Evolutionary conservation across 2,329 filamentous ascomycete genomes (phyloP), one percentile per base, ranked within the genome.

Genomic region (Aaosphaeria pasadenensis): DNA sequence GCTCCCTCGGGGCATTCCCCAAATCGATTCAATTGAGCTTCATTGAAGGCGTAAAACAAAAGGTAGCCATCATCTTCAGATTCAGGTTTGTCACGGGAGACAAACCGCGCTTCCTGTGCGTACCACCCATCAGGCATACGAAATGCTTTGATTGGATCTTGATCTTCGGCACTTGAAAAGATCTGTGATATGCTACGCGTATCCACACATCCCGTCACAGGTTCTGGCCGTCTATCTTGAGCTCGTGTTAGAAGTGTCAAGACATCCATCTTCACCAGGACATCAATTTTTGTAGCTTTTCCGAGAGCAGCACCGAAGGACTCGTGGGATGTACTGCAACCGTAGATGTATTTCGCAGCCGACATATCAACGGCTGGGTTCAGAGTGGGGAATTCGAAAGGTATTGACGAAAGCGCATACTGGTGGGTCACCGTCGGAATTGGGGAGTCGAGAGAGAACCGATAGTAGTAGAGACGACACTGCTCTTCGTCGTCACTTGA

Each of bases 21-120:
- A 0, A 67, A 47, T 1, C 67, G 60, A n/a, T 83, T 74, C 0
- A 88, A 70, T 59, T 88, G 84, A 1, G 75, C 73, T 56, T 88
- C 86, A 52, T 89, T 83, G 52, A 89, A 89, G 1, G 85, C 84
- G 54, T 87, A 88, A 41, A 82, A 84, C 4, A 89, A 69, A 0
- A 88, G 70, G 68, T 78, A 88, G 0, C 86, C 86, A 53, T 85
- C 83, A 55, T 88, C 85, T 61, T 89, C 86, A 1, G 56, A 62
- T 0, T 40, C 49, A 0, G 71, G 65, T 7, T 66, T 55, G 1
- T 46, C 7, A 11, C 48, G 42, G 4, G 83, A 71, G 4, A 89
- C 77, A 51, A 89, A 89, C 1, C 82, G 77, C 1, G 84, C 79
- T 64, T 88, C 86, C 59, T 88, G 85, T 1, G 83, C 83, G 51